Base-by-base conservation (phyloP, 2,329 filamentous ascomycete species). In the Xylaria arbuscula region DNA sequence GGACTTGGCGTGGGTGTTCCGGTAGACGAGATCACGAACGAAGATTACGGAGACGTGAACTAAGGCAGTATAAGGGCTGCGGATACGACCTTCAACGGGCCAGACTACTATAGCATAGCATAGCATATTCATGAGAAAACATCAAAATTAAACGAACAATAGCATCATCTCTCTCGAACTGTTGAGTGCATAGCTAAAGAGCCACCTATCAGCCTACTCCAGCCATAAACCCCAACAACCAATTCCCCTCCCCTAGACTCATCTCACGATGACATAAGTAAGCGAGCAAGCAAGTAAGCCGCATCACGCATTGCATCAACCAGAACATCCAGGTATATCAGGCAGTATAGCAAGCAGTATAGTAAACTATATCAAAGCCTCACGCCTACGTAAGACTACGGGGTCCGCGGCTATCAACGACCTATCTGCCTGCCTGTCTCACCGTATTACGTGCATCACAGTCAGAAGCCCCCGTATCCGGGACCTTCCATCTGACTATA, bases 31-130 rank as follows among this genome's bases (percentile, higher is more conserved):
- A 45, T 17, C 28, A 56, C 36, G 54, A 22, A 15, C 7, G 38
- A 28, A 42, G 36, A 24, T 56, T 15, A 40, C 54, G 28, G 13
- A 13, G 17, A 10, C 8, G 22, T 13, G 6, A 42, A 15, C 10
- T 22, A 4, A 24, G 13, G 22, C 17, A 45, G 34, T 17, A 28
- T 42, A 42, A 34, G n/a, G 19, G 13, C 19, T 19, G 13, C 32
- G 32, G 45, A 22, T 32, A 64, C 32, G 36, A 36, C 64, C 64
- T 62, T 62, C 58, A 62, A 66, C 58, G 36, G 58, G 36, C 45
- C 45, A 38, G 48, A 51, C 36, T 45, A 34, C 9, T 2, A 9
- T 47, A 55, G 48, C 6, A 42, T 47, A 55, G 48, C 6, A 42
- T 28, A 28, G 22, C 45, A 24, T 34, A 58, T 32, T 19, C 6